Evolutionary conservation across 768 basidiomycete species (phyloP).

Genomic region (Tremella yokohamensis): DNA sequence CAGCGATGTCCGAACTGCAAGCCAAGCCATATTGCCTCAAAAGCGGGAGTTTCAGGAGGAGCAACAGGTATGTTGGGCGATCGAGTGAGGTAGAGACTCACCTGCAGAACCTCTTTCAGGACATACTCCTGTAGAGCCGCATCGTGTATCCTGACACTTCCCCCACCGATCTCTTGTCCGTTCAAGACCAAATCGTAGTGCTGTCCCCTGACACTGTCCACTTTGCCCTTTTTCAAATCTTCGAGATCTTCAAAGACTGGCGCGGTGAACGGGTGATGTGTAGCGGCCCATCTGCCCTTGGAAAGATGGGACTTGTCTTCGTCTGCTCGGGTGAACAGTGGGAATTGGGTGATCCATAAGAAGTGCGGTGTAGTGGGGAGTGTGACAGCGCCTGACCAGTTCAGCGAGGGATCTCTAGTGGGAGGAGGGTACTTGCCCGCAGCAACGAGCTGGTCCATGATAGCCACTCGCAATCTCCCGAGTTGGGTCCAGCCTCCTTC

Average conservation of each 20-base stretch:
- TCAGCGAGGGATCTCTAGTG: slow-evolving; percentile 1
- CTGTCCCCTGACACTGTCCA: slow-evolving; percentile 71
- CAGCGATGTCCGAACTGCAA: neutral
- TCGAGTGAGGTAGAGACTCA: slow-evolving; percentile 47
- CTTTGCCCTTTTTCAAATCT: slow-evolving; percentile 66
- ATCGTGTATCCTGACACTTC: slow-evolving; percentile 89
- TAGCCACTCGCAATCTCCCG: slow-evolving; percentile 63
- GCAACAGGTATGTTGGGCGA: neutral
- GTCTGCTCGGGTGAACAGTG: slow-evolving; percentile 81
- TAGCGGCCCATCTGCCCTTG: slow-evolving; percentile 82
- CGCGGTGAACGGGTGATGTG: slow-evolving; percentile 95
- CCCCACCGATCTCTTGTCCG: slow-evolving; percentile 89
- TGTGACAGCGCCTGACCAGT: slow-evolving; percentile 57
- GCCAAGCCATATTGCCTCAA: too few relatives aligned
- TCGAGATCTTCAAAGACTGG: slow-evolving; percentile 87
- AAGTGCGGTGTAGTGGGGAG: slow-evolving; percentile 69
- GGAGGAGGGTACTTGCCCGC: slow-evolving; percentile 55
- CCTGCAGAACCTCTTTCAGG: slow-evolving; percentile 72
- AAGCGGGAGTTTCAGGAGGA: too few relatives aligned
- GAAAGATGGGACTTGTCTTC: slow-evolving; percentile 81
- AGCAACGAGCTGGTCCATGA: slow-evolving; percentile 65
- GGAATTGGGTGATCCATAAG: slow-evolving; percentile 94
- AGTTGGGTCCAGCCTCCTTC: slow-evolving; percentile 80
- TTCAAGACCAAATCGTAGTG: slow-evolving; percentile 95
- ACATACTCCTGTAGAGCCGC: slow-evolving; percentile 79